These are phyloP conservation scores for Roridomyces roridus DNA, from an alignment of 768 basidiomycete genomes.

Conservation along the genomic window DNA sequence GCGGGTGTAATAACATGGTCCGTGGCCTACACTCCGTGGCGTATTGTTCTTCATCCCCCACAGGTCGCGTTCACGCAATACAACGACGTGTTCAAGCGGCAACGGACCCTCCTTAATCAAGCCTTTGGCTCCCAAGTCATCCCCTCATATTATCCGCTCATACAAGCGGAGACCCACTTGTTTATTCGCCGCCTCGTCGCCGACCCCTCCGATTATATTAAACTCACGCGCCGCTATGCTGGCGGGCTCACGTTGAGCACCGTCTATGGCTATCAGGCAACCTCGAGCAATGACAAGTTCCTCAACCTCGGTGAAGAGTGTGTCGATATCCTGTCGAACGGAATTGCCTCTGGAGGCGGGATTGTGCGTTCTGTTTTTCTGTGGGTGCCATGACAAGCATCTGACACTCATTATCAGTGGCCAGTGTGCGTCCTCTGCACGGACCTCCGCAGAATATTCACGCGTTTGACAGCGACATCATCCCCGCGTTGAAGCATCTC, in stretches of 20 bases:
- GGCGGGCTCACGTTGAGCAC: slow-evolving; percentile 33
- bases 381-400: not conserved
- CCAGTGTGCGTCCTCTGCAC: slow-evolving; percentile 16
- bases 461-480: slow-evolving; percentile 30
- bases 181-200: slow-evolving; percentile 64
- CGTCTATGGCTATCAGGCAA: slow-evolving; percentile 51
- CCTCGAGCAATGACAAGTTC: slow-evolving; percentile 45
- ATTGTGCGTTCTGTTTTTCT: slow-evolving; percentile 46
- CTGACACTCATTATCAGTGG: slow-evolving; percentile 7
- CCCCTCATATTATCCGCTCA: slow-evolving; percentile 61
- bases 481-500: slow-evolving; percentile 57
- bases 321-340: slow-evolving; percentile 47
- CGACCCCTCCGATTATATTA: slow-evolving; percentile 42
- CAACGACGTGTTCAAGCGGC: slow-evolving; percentile 65
- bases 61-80: slow-evolving; percentile 73
- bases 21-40: slow-evolving; percentile 24
- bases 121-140: slow-evolving; percentile 63
- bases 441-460: not conserved
- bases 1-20: slow-evolving; percentile 74
- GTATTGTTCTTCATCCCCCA: not conserved
- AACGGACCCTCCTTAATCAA: slow-evolving; percentile 70
- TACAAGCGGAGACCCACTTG: slow-evolving; percentile 59
- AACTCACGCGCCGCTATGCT: slow-evolving; percentile 56
- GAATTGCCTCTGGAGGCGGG: slow-evolving; percentile 48
- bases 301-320: slow-evolving; percentile 50